A percentile compares a stretch with the other conserved stretches of the same genome.
Conservation (phyloP, 2,329 filamentous ascomycete species). For the Diaporthe citri region DNA sequence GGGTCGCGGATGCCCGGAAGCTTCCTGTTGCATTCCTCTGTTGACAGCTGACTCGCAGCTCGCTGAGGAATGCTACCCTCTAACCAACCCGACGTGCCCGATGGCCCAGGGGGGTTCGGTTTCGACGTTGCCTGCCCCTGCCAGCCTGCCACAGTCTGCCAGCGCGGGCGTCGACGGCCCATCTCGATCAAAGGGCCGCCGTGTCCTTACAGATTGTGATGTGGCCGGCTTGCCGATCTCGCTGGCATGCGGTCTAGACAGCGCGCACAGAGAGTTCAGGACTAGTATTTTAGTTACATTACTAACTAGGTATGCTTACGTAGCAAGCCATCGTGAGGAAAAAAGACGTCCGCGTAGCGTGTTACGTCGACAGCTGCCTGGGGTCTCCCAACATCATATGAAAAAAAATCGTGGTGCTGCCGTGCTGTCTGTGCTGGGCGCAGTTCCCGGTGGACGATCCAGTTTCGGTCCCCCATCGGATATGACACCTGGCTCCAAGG, state of each 20-base stretch:
- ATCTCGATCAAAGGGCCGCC: constrained; percentile 6
- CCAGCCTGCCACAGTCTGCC: background rate
- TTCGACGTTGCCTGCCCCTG: constrained; percentile 13
- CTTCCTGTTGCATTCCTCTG: constrained; percentile 2
- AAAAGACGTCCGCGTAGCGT: constrained; percentile 6
- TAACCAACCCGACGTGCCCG: constrained; percentile 4
- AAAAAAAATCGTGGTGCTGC: no score
- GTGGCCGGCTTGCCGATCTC: constrained; percentile 6
- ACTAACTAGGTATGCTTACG: background rate
- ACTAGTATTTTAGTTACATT: constrained; percentile 27
- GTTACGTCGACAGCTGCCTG: background rate
- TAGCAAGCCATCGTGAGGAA: background rate
- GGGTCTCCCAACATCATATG: background rate
- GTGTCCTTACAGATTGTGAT: background rate
- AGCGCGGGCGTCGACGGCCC: background rate
- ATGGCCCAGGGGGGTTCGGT: background rate
- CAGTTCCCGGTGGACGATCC: background rate
- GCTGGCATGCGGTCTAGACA: background rate
- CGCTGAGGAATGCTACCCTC: constrained; percentile 7
- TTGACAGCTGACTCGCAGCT: constrained; percentile 15
- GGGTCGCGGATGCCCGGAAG: constrained; percentile 10
- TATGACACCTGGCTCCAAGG: background rate
- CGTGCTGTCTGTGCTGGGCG: background rate
- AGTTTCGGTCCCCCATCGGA: background rate
- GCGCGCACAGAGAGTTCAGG: background rate